Evolutionary conservation across 441 rosid species (phyloP).

Genomic region (Erodium texanum): DNA sequence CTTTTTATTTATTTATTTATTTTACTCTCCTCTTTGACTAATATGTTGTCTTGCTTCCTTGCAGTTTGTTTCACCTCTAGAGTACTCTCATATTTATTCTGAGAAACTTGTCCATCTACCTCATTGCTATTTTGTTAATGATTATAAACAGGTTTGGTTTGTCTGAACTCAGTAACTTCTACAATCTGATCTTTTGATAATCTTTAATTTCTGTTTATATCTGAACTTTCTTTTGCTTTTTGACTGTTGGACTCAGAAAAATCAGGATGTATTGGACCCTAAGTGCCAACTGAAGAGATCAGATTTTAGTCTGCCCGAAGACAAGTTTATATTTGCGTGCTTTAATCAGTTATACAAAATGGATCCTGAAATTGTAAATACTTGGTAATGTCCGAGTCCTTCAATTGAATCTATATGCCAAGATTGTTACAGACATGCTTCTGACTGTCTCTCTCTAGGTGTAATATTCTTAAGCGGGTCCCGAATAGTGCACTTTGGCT

Average conservation of each 20-base stretch:
- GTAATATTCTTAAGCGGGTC: slow-evolving; percentile 90
- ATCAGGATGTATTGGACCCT: slow-evolving; percentile 78
- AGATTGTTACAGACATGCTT: slow-evolving; percentile 8
- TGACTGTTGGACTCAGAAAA: slow-evolving; percentile 53
- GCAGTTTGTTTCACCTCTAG: slow-evolving; percentile 89
- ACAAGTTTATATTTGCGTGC: slow-evolving; percentile 94
- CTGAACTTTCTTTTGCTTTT: background rate
- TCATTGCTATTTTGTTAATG: slow-evolving; percentile 96
- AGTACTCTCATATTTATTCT: slow-evolving; percentile 69
- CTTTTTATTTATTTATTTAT: background rate
- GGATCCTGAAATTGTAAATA: slow-evolving; percentile 92
- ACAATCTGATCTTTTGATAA: background rate
- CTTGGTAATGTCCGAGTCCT: slow-evolving; percentile 45
- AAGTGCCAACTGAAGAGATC: slow-evolving; percentile 66
- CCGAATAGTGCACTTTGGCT: slow-evolving; percentile 98
- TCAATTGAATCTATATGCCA: background rate
- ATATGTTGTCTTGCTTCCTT: slow-evolving; percentile 12
- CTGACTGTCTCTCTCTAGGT: slow-evolving; percentile 34
- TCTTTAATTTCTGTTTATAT: background rate
- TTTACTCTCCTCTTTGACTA: slow-evolving; percentile 9
- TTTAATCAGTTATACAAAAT: slow-evolving; percentile 97
- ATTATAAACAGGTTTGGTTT: slow-evolving; percentile 79
- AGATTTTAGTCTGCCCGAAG: slow-evolving; percentile 93
- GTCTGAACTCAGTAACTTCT: slow-evolving; percentile 3
- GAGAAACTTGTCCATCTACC: slow-evolving; percentile 98